These are phyloP conservation scores for Exophiala sp. DNA, from an alignment of 2,329 filamentous ascomycete species.

Conservation along the genomic window DNA sequence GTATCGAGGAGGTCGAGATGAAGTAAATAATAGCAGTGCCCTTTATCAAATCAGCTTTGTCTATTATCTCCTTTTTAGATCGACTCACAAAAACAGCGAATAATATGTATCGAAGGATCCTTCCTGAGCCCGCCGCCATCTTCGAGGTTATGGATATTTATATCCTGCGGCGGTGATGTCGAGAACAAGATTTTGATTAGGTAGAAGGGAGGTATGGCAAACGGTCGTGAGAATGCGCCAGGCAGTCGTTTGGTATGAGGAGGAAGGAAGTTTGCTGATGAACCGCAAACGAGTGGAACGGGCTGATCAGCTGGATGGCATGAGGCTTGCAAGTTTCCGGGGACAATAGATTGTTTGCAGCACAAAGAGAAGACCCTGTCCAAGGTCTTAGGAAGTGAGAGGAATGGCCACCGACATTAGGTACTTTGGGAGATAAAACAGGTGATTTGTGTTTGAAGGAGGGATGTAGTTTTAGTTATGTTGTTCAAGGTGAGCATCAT, in stretches of 20 bases:
- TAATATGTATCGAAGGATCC: constrained; percentile 63
- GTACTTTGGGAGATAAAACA: neutral
- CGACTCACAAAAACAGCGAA: constrained; percentile 76
- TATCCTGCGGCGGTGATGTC: neutral
- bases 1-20: constrained; percentile 62
- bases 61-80: constrained; percentile 4
- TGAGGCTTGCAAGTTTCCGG: neutral
- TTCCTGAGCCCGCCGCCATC: constrained; percentile 36
- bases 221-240: neutral
- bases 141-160: neutral
- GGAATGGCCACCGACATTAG: neutral
- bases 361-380: neutral
- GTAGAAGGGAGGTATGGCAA: neutral
- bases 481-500: neutral
- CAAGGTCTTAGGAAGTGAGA: neutral
- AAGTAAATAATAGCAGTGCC: constrained; percentile 75
- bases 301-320: neutral
- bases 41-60: constrained; percentile 35
- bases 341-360: neutral
- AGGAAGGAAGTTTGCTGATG: neutral
- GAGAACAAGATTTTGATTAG: neutral
- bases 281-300: neutral
- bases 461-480: neutral
- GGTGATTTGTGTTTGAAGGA: neutral
- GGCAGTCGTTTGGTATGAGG: neutral